These are phyloP conservation scores for Leccinum boreale DNA, from an alignment of 768 basidiomycete genomes.

Conservation along the genomic window DNA sequence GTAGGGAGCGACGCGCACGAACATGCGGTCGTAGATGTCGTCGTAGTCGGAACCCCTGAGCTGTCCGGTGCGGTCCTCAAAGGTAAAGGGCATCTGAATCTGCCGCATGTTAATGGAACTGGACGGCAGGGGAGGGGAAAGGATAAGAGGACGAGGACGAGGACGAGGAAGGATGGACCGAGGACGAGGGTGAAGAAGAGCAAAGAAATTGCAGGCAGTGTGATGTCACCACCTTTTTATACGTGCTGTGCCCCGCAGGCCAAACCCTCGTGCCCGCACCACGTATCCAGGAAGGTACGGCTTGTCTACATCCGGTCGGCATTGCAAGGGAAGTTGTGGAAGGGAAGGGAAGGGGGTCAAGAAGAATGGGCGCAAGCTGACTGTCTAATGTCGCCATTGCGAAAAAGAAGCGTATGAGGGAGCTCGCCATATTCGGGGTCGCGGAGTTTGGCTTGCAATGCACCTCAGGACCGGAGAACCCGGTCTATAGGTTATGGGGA, in stretches of 20 bases:
- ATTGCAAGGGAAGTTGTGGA: background rate
- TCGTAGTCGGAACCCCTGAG: conserved; percentile 62
- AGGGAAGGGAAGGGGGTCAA: background rate
- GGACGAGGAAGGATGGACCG: background rate
- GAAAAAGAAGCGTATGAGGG: conserved; percentile 25
- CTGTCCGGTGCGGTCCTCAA: conserved; percentile 67
- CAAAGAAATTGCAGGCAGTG: background rate
- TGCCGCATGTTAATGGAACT: conserved; percentile 11
- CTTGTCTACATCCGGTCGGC: conserved; percentile 16
- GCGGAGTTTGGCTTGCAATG: conserved; percentile 26
- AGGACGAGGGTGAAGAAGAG: background rate
- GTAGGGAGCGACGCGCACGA: conserved; percentile 56
- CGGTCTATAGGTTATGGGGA: background rate
- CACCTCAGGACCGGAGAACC: background rate
- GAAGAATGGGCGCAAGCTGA: conserved; percentile 23
- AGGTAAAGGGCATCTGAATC: conserved; percentile 46
- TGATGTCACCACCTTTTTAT: conserved; percentile 13
- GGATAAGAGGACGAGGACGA: background rate
- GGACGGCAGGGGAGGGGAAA: background rate
- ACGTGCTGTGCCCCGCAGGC: conserved; percentile 22
- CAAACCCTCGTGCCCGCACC: background rate
- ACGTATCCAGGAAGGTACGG: conserved; percentile 12
- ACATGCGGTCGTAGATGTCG: conserved; percentile 75
- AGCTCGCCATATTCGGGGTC: conserved; percentile 25
- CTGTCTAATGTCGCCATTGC: conserved; percentile 20